A percentile compares a stretch with the other conserved stretches of the same genome.
These are phyloP conservation scores for Fusarium brevicatenulatum DNA, from an alignment of 2,329 filamentous ascomycete species.

Conservation along the genomic window DNA sequence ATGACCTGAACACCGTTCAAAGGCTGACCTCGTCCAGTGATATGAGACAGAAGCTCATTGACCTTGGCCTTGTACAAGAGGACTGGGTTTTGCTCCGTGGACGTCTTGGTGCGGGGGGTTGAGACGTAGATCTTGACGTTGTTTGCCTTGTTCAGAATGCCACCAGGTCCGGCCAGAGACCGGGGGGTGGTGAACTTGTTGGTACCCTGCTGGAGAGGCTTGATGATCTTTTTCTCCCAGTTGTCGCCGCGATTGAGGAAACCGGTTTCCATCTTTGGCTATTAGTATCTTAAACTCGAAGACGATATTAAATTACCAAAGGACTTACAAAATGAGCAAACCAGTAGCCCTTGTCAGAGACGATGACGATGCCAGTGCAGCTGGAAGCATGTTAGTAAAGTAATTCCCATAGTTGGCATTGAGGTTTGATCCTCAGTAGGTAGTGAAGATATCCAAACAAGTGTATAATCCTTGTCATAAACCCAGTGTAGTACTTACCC, in stretches of 20 bases:
- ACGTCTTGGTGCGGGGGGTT: background rate
- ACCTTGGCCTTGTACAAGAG: background rate
- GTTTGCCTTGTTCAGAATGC: background rate
- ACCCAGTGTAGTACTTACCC: background rate
- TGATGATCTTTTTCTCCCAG: background rate
- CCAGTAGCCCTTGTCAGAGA: background rate
- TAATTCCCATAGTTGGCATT: background rate
- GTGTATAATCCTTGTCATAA: background rate
- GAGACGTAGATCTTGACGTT: background rate
- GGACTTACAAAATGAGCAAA: background rate
- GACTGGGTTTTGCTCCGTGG: background rate
- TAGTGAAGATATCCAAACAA: background rate
- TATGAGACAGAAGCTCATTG: background rate
- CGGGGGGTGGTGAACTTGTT: background rate
- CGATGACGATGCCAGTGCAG: background rate
- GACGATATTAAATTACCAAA: fast-evolving
- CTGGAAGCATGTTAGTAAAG: background rate
- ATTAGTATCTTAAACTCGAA: background rate
- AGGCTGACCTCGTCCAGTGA: background rate
- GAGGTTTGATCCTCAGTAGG: background rate
- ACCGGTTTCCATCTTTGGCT: background rate
- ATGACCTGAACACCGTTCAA: background rate
- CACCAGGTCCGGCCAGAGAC: background rate
- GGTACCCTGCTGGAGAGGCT: background rate
- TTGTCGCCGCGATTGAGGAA: background rate